Percentiles rank a stretch among this genome's conserved stretches.
These are phyloP conservation scores for Eucommia ulmoides DNA, from an alignment of 257 asterid genomes.

Conservation along the genomic window DNA sequence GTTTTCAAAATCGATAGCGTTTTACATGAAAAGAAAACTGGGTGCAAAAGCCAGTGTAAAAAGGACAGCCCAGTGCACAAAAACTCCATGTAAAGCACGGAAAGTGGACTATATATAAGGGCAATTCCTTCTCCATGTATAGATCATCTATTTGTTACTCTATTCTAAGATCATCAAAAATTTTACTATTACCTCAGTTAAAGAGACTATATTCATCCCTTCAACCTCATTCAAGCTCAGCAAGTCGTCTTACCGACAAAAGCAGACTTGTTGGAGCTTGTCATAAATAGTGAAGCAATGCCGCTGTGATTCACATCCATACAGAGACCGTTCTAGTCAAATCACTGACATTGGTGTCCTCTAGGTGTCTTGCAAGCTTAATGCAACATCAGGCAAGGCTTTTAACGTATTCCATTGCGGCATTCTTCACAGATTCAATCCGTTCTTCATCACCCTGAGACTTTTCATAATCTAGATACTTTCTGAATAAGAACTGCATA, in stretches of 20 bases:
- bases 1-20: conserved; percentile 1
- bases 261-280: background rate
- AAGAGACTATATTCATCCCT: too few relatives aligned
- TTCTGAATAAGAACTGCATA: conserved; percentile 76
- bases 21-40: conserved; percentile 4
- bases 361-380: background rate
- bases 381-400: conserved; percentile 30
- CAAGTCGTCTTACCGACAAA: background rate
- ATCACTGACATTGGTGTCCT: background rate
- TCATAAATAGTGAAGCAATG: background rate
- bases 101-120: background rate
- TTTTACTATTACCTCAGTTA: too few relatives aligned
- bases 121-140: too few relatives aligned
- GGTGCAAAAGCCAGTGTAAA: too few relatives aligned
- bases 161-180: too few relatives aligned
- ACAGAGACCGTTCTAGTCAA: too few relatives aligned
- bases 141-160: too few relatives aligned
- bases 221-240: too few relatives aligned
- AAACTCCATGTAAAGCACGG: background rate
- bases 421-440: conserved; percentile 48
- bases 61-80: too few relatives aligned
- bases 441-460: conserved; percentile 55
- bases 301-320: background rate
- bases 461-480: conserved; percentile 72
- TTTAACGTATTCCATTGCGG: conserved; percentile 76